Conservation (phyloP, 352 stramenopile genomes). For the Phytophthora colocasiae region DNA sequence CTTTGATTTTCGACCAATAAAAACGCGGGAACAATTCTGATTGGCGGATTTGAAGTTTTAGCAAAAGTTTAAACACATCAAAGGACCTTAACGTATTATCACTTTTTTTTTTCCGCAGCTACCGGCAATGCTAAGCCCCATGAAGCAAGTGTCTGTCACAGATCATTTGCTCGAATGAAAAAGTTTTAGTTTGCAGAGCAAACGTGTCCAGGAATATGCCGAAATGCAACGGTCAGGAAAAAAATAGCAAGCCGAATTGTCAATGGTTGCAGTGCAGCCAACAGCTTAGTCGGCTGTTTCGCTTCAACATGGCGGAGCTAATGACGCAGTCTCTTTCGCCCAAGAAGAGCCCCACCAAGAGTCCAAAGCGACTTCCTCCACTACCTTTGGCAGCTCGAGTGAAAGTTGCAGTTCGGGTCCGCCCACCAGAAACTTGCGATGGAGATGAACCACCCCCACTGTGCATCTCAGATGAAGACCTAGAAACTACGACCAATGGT, state of each 20-base stretch:
- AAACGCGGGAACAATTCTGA: constrained; percentile 13
- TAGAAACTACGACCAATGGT: background rate
- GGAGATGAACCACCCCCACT: constrained; percentile 8
- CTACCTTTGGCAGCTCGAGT: constrained; percentile 45
- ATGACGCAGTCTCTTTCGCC: constrained; percentile 8
- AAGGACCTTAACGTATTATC: background rate
- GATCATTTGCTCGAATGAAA: background rate
- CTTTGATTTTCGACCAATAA: constrained; percentile 24
- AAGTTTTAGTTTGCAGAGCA: background rate
- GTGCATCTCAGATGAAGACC: constrained; percentile 20
- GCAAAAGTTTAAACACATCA: constrained; percentile 12
- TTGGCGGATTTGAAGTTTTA: constrained; percentile 26
- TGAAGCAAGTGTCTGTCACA: background rate
- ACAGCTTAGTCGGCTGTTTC: constrained; percentile 25
- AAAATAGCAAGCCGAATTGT: constrained; percentile 15
- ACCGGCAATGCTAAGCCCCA: background rate
- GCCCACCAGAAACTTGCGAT: constrained; percentile 25
- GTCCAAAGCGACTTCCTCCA: constrained; percentile 18
- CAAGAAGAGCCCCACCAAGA: constrained; percentile 20
- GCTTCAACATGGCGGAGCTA: constrained; percentile 20
- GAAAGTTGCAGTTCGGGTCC: constrained; percentile 74
- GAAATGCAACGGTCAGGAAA: constrained; percentile 9
- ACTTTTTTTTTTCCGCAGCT: background rate
- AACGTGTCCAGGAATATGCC: constrained; percentile 14
- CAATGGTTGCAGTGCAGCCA: background rate